Evolutionary conservation across 23 red algal genomes (phyloP).

Genomic region (Porphyridium purpureum): DNA sequence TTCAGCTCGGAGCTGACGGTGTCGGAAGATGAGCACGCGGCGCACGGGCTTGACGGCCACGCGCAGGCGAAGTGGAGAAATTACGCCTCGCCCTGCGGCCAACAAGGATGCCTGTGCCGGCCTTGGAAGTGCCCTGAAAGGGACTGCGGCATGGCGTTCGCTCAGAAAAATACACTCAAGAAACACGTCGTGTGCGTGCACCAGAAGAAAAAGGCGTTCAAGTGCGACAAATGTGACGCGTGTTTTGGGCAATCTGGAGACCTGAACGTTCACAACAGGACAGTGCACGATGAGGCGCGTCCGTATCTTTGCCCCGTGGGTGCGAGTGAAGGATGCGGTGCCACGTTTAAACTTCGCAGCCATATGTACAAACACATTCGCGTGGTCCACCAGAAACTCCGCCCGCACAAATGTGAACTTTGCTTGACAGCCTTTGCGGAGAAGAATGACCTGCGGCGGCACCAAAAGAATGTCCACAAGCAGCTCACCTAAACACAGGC

Average conservation of each 20-base stretch:
- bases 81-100: too few species aligned
- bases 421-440: slow-evolving; percentile 34
- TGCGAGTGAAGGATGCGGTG: too few species aligned
- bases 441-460: slow-evolving; percentile 26
- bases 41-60: too few species aligned
- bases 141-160: background rate
- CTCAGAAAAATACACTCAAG: background rate
- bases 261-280: slow-evolving; percentile 33
- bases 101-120: too few species aligned
- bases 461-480: slow-evolving; percentile 31
- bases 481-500: too few species aligned
- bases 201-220: slow-evolving; percentile 2
- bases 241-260: slow-evolving; percentile 13
- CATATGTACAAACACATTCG: background rate
- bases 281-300: slow-evolving; percentile 28
- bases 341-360: background rate
- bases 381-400: slow-evolving; percentile 3
- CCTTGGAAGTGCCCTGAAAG: too few species aligned
- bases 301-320: too few species aligned
- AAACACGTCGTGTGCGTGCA: background rate
- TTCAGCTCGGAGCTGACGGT: too few species aligned
- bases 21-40: too few species aligned
- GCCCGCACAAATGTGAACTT: slow-evolving; percentile 1
- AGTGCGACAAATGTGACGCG: slow-evolving; percentile 2
- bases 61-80: too few species aligned